Evolutionary conservation across 768 basidiomycete genomes (phyloP), one percentile per base, ranked within the genome.

Genomic region (Chalciporus piperatus): DNA sequence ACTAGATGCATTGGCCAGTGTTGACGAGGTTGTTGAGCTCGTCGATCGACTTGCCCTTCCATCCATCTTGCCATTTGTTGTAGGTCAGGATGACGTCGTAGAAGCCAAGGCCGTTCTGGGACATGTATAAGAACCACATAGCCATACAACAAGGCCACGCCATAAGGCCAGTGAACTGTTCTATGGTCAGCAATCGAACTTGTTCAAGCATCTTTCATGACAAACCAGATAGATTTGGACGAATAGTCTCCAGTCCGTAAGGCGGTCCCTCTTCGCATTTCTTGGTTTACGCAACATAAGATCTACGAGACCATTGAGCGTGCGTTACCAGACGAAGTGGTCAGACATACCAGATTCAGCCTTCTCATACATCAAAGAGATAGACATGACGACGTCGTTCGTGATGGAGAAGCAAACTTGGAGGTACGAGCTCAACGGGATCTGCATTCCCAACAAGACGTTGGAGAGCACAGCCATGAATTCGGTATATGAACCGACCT

Each of bases 401-500:
- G 70, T 70, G 40, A 79, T 77, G 51, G 76, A 82, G 64, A 82
- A 79, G 61, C 81, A 72, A 51, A 76, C 73, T 64, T 83, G 82
- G 13, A 83, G 63, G 52, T 76, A 78, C 4, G 79, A 78, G 58
- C 76, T 78, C 35, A 85, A 69, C 6, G 78, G 69, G 45, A 82
- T 75, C 45, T 82, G 83, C 61, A 84, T 77, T 46, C 83, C 83
- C 25, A 83, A 62, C 57, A 83, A 66, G 33, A 82, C 78, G 51
- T 82, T 83, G 42, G 76, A 52, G 11, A 84, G 69, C 46, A 85
- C 79, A 1, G 71, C 72, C 71, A 81, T 76, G 51, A 82, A 76
- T 56, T 84, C 81, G 16, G 80, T 77, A 69, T 82, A 85, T 19
- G 76, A 77, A 27, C 80, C 79, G n/a, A 78, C 75, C 68, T 76